These are phyloP conservation scores for Neopestalotiopsis rosae DNA, from an alignment of 2,329 filamentous ascomycete genomes.

Conservation along the genomic window DNA sequence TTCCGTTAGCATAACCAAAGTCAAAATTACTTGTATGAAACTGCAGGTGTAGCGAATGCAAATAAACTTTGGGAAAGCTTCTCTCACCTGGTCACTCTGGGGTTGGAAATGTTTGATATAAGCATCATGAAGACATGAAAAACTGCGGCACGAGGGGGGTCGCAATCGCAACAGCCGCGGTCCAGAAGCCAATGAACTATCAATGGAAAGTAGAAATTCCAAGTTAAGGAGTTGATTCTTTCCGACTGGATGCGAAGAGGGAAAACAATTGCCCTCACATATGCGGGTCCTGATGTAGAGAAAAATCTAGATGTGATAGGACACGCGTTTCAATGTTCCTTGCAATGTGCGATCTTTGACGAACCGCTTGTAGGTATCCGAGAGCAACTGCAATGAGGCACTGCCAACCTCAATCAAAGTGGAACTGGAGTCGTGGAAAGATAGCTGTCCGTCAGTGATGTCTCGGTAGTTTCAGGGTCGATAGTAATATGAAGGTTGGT, in stretches of 20 bases:
- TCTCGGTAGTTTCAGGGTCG: not conserved
- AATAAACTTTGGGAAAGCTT: not conserved
- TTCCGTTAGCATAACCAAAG: not conserved
- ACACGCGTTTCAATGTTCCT: not conserved
- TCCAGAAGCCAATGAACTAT: not conserved
- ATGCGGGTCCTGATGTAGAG: not conserved
- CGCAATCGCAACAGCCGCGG: not conserved
- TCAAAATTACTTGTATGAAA: not conserved
- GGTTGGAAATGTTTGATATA: constrained; percentile 4
- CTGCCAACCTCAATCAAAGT: not conserved
- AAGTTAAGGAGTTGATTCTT: not conserved
- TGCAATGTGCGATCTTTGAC: not conserved
- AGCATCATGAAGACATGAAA: constrained; percentile 12
- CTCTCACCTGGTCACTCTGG: constrained; percentile 10
- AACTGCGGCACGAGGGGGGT: not conserved
- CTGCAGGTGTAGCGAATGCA: not conserved
- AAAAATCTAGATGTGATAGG: not conserved
- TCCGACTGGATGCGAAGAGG: not conserved
- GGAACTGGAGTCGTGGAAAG: not conserved
- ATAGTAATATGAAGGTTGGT: not conserved
- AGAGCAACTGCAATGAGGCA: not conserved
- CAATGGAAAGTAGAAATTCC: not conserved
- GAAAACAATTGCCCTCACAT: constrained; percentile 1
- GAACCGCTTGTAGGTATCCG: not conserved
- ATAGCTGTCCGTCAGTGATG: not conserved